Percentiles rank a stretch among this genome's conserved stretches.
These are phyloP conservation scores for Triangularia setosa DNA, from an alignment of 2,329 filamentous ascomycete species.

Conservation along the genomic window DNA sequence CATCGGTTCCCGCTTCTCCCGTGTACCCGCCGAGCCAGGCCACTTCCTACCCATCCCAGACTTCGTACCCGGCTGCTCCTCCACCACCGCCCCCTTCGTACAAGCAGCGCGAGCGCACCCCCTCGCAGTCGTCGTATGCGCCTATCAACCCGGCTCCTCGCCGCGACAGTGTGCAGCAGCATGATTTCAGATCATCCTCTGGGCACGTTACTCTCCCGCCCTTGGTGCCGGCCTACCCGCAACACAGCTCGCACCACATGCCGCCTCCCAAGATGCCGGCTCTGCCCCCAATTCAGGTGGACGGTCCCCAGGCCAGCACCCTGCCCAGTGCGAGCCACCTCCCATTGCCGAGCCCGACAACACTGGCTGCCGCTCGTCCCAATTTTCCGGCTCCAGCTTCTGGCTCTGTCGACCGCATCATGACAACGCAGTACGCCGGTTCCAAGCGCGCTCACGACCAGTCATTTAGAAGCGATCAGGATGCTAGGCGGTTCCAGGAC, in stretches of 20 bases:
- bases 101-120: constrained; percentile 28
- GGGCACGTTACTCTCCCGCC: constrained; percentile 20
- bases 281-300: constrained; percentile 20
- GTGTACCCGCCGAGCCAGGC: constrained; percentile 27
- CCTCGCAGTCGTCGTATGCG: constrained; percentile 29
- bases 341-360: constrained; percentile 19
- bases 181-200: constrained; percentile 15
- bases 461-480: constrained; percentile 17
- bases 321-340: constrained; percentile 7
- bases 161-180: constrained; percentile 19
- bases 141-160: constrained; percentile 26
- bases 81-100: constrained; percentile 27
- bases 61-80: constrained; percentile 20
- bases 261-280: constrained; percentile 8
- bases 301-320: not conserved
- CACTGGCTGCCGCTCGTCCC: not conserved
- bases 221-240: constrained; percentile 7
- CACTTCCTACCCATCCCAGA: constrained; percentile 17
- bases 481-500: constrained; percentile 18
- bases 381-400: not conserved
- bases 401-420: constrained; percentile 10
- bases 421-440: constrained; percentile 21
- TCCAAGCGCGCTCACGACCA: constrained; percentile 25
- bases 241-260: constrained; percentile 4
- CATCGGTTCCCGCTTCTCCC: constrained; percentile 33